Conservation (phyloP, 805 yeast genomes). For the Priceomyces medius region DNA sequence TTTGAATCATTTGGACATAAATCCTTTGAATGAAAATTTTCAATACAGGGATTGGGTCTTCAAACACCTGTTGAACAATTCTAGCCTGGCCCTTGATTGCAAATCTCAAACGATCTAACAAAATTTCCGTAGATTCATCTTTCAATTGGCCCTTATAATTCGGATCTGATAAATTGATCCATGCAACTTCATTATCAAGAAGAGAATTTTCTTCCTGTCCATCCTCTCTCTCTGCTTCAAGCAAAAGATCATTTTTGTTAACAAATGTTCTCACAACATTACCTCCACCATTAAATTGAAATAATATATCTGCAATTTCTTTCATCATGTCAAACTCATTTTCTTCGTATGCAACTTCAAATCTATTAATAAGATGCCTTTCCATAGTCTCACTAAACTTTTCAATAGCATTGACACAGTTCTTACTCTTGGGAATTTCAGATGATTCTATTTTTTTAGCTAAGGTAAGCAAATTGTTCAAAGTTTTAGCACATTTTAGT, state of each 20-base stretch:
- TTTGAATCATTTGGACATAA: constrained; percentile 68
- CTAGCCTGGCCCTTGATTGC: constrained; percentile 72
- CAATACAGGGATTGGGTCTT: constrained; percentile 64
- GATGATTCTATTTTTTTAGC: constrained; percentile 63
- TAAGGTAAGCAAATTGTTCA: constrained; percentile 62
- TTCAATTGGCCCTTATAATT: constrained; percentile 45
- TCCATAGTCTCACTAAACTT: constrained; percentile 79
- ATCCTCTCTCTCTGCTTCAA: constrained; percentile 44
- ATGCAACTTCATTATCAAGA: constrained; percentile 47
- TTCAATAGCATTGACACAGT: constrained; percentile 49
- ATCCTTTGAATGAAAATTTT: constrained; percentile 70
- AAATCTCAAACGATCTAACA: constrained; percentile 53
- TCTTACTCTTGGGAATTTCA: constrained; percentile 45
- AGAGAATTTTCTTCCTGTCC: constrained; percentile 31
- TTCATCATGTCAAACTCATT: constrained; percentile 71
- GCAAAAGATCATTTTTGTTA: constrained; percentile 72
- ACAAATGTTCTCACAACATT: constrained; percentile 81
- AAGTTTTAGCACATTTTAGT: constrained; percentile 65
- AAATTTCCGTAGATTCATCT: constrained; percentile 50
- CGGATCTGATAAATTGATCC: constrained; percentile 65
- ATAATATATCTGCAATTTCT: constrained; percentile 70
- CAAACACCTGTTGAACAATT: constrained; percentile 71
- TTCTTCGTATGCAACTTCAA: constrained; percentile 70
- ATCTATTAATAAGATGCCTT: constrained; percentile 61
- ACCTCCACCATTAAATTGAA: constrained; percentile 80